A percentile compares a stretch with the other conserved stretches of the same genome.
phyloP scores from a whole-genome alignment of 139 green algal genomes.

The Volvox africanus region DNA sequence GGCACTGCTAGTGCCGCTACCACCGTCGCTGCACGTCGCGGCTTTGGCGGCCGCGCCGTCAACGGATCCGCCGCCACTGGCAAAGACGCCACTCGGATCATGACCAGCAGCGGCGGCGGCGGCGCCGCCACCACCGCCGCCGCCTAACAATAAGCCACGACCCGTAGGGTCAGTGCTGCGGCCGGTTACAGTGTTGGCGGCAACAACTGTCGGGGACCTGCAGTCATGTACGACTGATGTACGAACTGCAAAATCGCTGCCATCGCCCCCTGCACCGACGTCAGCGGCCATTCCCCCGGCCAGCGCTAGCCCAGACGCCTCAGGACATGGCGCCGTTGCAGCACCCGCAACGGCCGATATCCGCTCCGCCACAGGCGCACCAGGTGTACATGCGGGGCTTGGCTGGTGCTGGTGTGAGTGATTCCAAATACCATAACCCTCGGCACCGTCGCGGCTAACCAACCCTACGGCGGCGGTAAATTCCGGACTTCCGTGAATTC shows the following conservation, averaged over 20 bases:
- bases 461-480: not conserved
- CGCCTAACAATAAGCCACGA: not conserved
- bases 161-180: not conserved
- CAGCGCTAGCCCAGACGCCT: not conserved
- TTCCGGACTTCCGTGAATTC: not conserved
- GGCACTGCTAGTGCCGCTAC: slow-evolving; percentile 26
- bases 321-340: not conserved
- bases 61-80: not conserved
- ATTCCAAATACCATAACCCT: too few relatives aligned
- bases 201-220: not conserved
- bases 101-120: too few relatives aligned
- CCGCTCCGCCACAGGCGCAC: too few relatives aligned
- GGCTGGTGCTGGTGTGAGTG: too few relatives aligned
- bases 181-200: not conserved
- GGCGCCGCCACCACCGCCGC: not conserved
- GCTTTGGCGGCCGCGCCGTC: slow-evolving; percentile 14
- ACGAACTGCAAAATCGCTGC: not conserved
- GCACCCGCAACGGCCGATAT: not conserved
- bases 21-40: slow-evolving; percentile 19
- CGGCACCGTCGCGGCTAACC: too few relatives aligned
- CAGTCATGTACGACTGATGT: not conserved
- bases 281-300: not conserved
- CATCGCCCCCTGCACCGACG: not conserved
- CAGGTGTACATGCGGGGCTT: too few relatives aligned
- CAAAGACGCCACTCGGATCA: not conserved